phyloP scores from a whole-genome alignment of 1,284 basidiomycete species.

The Ustilago crameri region DNA sequence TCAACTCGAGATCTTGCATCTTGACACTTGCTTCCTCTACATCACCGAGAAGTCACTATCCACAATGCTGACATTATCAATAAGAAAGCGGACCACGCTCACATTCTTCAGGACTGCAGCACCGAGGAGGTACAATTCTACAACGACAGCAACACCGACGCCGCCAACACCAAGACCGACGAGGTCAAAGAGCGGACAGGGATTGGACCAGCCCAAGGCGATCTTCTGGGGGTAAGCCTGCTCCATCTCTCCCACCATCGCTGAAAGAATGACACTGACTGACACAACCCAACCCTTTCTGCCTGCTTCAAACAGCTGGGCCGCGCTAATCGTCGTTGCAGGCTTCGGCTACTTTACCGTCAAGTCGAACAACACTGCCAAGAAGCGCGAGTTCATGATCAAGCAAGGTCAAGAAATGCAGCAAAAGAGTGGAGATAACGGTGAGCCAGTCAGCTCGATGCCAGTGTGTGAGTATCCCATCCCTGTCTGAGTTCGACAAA shows the following conservation, averaged over 20 bases:
- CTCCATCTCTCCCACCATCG: neutral
- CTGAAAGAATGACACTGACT: neutral
- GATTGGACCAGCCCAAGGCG: slow-evolving; percentile 39
- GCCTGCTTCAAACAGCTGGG: slow-evolving; percentile 24
- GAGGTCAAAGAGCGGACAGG: slow-evolving; percentile 17
- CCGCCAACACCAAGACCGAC: slow-evolving; percentile 3
- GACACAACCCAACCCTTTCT: neutral
- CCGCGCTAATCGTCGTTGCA: slow-evolving; percentile 34
- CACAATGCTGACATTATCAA: slow-evolving; percentile 14
- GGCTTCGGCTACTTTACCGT: slow-evolving; percentile 50
- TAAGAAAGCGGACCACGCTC: neutral
- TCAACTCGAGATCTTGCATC: neutral
- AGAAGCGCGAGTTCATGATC: slow-evolving; percentile 52
- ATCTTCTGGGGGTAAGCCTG: slow-evolving; percentile 44
- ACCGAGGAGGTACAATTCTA: slow-evolving; percentile 7
- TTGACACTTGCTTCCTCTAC: no score
- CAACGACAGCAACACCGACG: neutral
- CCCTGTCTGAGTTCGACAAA: neutral
- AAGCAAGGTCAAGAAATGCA: slow-evolving; percentile 36
- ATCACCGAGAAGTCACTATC: neutral
- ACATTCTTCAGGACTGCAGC: neutral
- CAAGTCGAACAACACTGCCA: slow-evolving; percentile 49
- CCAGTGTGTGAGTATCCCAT: slow-evolving; percentile 28
- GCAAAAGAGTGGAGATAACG: slow-evolving; percentile 1
- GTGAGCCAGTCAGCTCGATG: slow-evolving; percentile 1